Percentiles rank a stretch among this genome's conserved stretches.
Conservation (phyloP, 768 basidiomycete genomes). For the Favolaschia claudopus region DNA sequence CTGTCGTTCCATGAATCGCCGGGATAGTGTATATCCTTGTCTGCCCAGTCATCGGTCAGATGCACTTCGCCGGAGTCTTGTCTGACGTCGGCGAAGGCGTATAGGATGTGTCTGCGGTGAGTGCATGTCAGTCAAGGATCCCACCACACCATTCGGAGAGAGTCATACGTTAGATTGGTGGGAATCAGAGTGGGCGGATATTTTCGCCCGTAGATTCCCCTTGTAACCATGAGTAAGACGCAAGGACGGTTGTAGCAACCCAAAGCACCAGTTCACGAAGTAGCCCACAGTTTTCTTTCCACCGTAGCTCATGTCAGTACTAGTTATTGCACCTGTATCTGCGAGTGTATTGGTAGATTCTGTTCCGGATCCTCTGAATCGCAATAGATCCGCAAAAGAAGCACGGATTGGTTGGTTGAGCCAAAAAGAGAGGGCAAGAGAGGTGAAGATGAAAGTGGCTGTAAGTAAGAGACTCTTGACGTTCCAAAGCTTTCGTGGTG, state of each 20-base stretch:
- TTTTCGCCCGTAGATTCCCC: slow-evolving; percentile 96
- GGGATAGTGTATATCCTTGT: slow-evolving; percentile 96
- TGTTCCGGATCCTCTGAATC: slow-evolving; percentile 3
- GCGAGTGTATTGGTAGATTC: no score
- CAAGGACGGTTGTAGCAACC: neutral
- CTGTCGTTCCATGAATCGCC: slow-evolving; percentile 94
- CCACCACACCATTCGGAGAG: slow-evolving; percentile 1
- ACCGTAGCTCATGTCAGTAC: slow-evolving; percentile 44
- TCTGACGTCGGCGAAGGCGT: slow-evolving; percentile 91
- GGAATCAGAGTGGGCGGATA: slow-evolving; percentile 90
- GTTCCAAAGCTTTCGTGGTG: slow-evolving; percentile 4
- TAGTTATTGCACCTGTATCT: neutral
- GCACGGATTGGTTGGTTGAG: slow-evolving; percentile 5
- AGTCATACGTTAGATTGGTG: slow-evolving; percentile 80
- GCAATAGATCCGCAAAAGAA: neutral
- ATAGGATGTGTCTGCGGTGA: slow-evolving; percentile 77
- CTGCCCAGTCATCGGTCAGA: slow-evolving; percentile 92
- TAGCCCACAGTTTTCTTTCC: slow-evolving; percentile 85
- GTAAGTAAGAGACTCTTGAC: neutral
- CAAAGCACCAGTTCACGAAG: slow-evolving; percentile 79
- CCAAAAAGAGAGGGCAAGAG: slow-evolving; percentile 6
- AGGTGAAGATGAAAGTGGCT: slow-evolving; percentile 3
- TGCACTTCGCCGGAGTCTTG: slow-evolving; percentile 86
- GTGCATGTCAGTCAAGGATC: slow-evolving; percentile 8
- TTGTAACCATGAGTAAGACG: slow-evolving; percentile 31